Evolutionary conservation across 441 rosid genomes (phyloP).

Genomic region (Geranium incanum): DNA sequence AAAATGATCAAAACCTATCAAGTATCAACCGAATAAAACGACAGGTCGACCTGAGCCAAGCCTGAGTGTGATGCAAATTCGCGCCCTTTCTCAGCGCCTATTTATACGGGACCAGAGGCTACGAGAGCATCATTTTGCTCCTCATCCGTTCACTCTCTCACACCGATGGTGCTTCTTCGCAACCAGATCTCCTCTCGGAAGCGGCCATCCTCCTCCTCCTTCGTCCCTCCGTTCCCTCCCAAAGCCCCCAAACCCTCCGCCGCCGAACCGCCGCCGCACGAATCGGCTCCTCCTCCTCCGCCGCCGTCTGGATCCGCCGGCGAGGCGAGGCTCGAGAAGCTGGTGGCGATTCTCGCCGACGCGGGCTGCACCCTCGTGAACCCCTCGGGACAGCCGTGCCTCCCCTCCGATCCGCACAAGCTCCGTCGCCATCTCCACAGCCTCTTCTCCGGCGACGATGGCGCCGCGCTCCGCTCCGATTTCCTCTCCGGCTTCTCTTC

Average conservation of each 20-base stretch:
- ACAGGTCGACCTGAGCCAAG: not conserved
- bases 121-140: not conserved
- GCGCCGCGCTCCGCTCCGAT: slow-evolving; percentile 32
- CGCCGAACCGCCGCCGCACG: slow-evolving; percentile 6
- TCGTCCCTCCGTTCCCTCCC: slow-evolving; percentile 21
- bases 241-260: slow-evolving; percentile 32
- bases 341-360: slow-evolving; percentile 59
- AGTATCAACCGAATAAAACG: not conserved
- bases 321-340: not conserved
- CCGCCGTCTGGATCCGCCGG: not conserved
- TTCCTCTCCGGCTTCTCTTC: slow-evolving; percentile 53
- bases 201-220: slow-evolving; percentile 5
- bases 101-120: not conserved
- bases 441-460: slow-evolving; percentile 30
- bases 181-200: slow-evolving; percentile 8
- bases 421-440: slow-evolving; percentile 57
- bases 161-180: slow-evolving; percentile 4
- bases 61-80: not conserved
- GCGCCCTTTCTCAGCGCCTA: not conserved
- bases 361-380: slow-evolving; percentile 67
- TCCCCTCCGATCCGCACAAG: slow-evolving; percentile 53
- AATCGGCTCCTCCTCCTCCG: not conserved
- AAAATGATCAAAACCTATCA: not conserved
- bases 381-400: slow-evolving; percentile 55
- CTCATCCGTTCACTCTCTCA: not conserved